Evolutionary conservation across 148 eudicot genomes (phyloP).

Genomic region (Chenopodium berlandieri): DNA sequence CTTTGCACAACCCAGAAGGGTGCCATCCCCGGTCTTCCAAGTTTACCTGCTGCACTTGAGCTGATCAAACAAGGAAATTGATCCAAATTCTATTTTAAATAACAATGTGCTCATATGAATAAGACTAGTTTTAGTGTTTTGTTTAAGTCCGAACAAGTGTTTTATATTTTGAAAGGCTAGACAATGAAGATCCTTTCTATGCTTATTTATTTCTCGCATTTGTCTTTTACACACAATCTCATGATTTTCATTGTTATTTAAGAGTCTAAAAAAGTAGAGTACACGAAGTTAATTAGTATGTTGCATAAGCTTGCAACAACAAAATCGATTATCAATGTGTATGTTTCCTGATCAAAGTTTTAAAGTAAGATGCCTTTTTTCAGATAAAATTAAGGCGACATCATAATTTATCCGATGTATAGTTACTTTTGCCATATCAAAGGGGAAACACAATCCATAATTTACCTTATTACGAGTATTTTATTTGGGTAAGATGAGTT

Average conservation of each 20-base stretch:
- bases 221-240: too few relatives aligned
- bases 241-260: too few relatives aligned
- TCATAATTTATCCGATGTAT: not conserved
- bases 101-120: too few relatives aligned
- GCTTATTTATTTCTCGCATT: too few relatives aligned
- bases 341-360: not conserved
- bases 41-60: constrained; percentile 29
- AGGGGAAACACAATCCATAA: constrained; percentile 17
- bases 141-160: too few relatives aligned
- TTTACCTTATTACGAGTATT: too few relatives aligned
- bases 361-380: not conserved
- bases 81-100: not conserved
- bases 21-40: constrained; percentile 63
- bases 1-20: constrained; percentile 49
- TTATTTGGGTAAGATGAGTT: too few relatives aligned
- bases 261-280: too few relatives aligned
- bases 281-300: not conserved
- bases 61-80: constrained; percentile 19
- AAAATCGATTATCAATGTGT: not conserved
- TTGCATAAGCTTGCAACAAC: not conserved
- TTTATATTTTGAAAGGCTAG: too few relatives aligned
- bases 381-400: too few relatives aligned
- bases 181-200: too few relatives aligned
- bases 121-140: too few relatives aligned
- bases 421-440: constrained; percentile 18